Conservation (phyloP, 2,329 filamentous ascomycete species). For the Calonectria henricotiae region DNA sequence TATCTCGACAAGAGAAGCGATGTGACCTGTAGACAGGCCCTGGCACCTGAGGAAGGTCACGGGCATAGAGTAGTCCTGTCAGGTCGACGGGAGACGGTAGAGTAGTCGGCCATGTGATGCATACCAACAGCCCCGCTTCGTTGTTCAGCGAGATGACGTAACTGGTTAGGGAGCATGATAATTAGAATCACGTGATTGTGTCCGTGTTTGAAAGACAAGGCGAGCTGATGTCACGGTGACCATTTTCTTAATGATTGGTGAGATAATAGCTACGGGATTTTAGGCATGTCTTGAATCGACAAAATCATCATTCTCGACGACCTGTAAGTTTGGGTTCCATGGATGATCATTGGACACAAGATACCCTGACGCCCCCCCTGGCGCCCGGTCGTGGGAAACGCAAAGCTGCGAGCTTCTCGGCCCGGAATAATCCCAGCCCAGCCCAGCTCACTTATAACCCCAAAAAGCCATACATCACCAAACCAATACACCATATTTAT, state of each 20-base stretch:
- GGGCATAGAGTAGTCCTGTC: conserved; percentile 33
- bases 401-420: no score
- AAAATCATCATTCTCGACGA: no score
- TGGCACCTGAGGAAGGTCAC: conserved; percentile 39
- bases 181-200: background rate
- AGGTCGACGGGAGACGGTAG: conserved; percentile 3
- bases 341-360: background rate
- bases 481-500: no score
- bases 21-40: background rate
- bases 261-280: background rate
- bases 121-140: conserved; percentile 15
- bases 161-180: background rate
- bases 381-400: no score
- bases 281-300: no score
- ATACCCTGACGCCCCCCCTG: no score
- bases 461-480: no score
- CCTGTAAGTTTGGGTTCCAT: background rate
- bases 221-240: background rate
- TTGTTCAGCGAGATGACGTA: conserved; percentile 35
- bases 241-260: background rate
- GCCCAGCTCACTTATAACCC: no score
- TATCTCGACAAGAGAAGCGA: background rate
- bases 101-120: conserved; percentile 38
- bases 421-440: no score
- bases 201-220: background rate